These are phyloP conservation scores for Lantana camara DNA, from an alignment of 257 asterid genomes.

Conservation along the genomic window DNA sequence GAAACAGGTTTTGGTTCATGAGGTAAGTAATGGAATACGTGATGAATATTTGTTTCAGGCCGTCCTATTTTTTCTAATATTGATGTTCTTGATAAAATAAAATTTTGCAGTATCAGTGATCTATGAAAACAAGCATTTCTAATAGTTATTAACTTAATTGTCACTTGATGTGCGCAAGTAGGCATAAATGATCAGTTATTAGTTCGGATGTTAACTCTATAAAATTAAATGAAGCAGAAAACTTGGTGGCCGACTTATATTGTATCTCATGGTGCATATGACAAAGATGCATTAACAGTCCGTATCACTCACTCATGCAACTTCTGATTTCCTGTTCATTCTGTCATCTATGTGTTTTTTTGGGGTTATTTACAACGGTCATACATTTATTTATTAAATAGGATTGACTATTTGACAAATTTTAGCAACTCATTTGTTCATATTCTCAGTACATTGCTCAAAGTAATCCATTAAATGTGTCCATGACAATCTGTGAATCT, in stretches of 20 bases:
- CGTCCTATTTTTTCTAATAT: background rate
- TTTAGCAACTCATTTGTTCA: background rate
- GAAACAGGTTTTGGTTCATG: conserved; percentile 90
- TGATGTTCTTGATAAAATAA: background rate
- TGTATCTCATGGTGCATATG: conserved; percentile 14
- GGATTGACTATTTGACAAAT: background rate
- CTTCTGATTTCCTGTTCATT: background rate
- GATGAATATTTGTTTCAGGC: background rate
- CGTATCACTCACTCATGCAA: background rate
- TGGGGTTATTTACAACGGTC: background rate
- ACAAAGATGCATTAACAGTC: too few relatives aligned
- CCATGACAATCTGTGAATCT: conserved; percentile 5
- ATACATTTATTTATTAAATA: background rate
- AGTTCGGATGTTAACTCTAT: background rate
- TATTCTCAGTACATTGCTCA: conserved; percentile 9
- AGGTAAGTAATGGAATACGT: conserved; percentile 52
- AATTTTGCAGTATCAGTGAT: too few relatives aligned
- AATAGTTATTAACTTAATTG: background rate
- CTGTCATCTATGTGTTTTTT: background rate
- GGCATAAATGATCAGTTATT: background rate
- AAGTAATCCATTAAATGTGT: background rate
- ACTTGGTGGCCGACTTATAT: background rate
- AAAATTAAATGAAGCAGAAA: conserved; percentile 1
- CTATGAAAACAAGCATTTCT: background rate
- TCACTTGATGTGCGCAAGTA: background rate